Conservation (phyloP, 352 stramenopile species). For the Phytophthora sp. region DNA sequence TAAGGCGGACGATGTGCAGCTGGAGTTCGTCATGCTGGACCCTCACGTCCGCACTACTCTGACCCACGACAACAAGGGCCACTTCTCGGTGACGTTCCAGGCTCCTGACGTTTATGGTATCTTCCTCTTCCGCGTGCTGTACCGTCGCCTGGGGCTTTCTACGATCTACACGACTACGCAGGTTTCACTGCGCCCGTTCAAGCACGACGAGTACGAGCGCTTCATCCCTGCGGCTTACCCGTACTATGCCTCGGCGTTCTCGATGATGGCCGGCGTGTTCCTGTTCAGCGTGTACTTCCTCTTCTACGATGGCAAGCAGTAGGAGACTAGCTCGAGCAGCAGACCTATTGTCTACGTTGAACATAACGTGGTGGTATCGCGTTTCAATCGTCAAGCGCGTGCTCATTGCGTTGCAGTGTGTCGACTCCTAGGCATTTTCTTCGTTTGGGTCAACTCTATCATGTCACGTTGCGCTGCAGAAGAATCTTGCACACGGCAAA, state of each 20-base stretch:
- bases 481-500: too few relatives aligned
- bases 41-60: constrained; percentile 92
- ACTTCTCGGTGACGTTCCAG: constrained; percentile 88
- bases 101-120: constrained; percentile 93
- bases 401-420: too few relatives aligned
- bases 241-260: constrained; percentile 93
- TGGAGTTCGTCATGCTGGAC: constrained; percentile 97
- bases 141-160: constrained; percentile 88
- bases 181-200: constrained; percentile 93
- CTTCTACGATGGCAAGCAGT: constrained; percentile 80
- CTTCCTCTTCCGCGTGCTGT: constrained; percentile 94
- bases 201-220: constrained; percentile 96
- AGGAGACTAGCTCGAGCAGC: neutral
- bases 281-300: constrained; percentile 92
- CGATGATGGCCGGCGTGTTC: constrained; percentile 92
- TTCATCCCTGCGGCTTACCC: constrained; percentile 93
- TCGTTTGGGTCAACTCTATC: too few relatives aligned
- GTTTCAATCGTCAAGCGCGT: too few relatives aligned
- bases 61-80: constrained; percentile 65
- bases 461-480: too few relatives aligned
- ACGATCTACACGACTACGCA: constrained; percentile 90
- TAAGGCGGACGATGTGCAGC: constrained; percentile 85
- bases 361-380: neutral
- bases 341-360: too few relatives aligned
- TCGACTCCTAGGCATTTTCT: too few relatives aligned